Percentiles rank a stretch among this genome's conserved stretches.
Conservation (phyloP, 176 grass and related monocot species). For the Chloris gayana region DNA sequence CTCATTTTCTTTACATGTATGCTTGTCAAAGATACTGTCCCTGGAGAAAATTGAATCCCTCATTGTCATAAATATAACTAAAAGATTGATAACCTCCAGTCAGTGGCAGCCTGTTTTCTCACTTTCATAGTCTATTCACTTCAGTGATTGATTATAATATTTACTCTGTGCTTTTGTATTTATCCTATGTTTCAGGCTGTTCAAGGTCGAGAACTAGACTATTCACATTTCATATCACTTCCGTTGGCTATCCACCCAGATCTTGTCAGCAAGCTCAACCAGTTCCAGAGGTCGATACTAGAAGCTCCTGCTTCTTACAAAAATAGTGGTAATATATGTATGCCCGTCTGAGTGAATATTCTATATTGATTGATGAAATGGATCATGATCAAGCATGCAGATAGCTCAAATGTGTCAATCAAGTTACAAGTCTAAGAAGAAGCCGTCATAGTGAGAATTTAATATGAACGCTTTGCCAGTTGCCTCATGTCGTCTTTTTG, state of each 20-base stretch:
- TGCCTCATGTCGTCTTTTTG: conserved; percentile 24
- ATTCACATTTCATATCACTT: conserved; percentile 92
- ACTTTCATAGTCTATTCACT: conserved; percentile 3
- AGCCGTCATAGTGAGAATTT: conserved; percentile 45
- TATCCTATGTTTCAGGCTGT: conserved; percentile 58
- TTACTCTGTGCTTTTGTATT: background rate
- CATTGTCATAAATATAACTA: background rate
- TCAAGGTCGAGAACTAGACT: conserved; percentile 73
- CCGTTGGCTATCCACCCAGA: conserved; percentile 77
- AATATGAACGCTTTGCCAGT: conserved; percentile 37
- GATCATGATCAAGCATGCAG: conserved; percentile 45
- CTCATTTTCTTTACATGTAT: background rate
- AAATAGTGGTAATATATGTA: conserved; percentile 40
- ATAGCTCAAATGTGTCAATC: no score
- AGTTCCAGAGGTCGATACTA: no score
- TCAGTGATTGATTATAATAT: background rate
- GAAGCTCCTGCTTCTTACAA: no score
- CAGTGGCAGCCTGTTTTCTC: background rate
- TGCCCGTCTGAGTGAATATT: conserved; percentile 49
- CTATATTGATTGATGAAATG: conserved; percentile 46
- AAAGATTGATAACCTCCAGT: background rate
- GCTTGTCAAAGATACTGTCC: background rate
- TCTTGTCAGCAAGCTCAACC: conserved; percentile 67
- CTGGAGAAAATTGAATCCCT: background rate
- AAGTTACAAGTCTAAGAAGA: conserved; percentile 52